Evolutionary conservation across 352 stramenopile species (phyloP).

Genomic region (Globisporangium sylvaticum): DNA sequence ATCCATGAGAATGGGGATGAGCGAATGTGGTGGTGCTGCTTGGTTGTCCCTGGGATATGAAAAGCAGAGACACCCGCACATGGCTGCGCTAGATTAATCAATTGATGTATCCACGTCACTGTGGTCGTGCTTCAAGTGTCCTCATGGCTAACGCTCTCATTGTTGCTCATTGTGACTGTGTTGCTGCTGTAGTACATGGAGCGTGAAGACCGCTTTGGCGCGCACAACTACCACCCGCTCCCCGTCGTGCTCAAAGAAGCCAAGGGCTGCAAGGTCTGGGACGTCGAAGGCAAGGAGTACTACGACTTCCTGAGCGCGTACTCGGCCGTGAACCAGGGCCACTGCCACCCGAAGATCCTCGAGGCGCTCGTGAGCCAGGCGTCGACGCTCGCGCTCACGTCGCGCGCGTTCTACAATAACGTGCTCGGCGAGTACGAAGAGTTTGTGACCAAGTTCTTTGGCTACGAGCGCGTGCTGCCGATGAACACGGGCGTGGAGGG

Average conservation of each 20-base stretch:
- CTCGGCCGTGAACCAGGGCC: constrained; percentile 92
- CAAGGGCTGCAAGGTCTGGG: constrained; percentile 93
- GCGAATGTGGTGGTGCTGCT: not conserved
- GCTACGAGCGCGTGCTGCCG: constrained; percentile 95
- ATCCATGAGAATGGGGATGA: not conserved
- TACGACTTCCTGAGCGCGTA: constrained; percentile 97
- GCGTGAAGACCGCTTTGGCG: constrained; percentile 91
- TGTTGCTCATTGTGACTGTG: not conserved
- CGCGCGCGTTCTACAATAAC: constrained; percentile 98
- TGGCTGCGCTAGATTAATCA: not conserved
- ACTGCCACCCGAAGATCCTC: constrained; percentile 98
- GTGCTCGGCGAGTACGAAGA: constrained; percentile 96
- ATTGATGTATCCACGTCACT: not conserved
- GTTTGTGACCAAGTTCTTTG: constrained; percentile 96
- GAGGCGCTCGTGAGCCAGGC: constrained; percentile 92
- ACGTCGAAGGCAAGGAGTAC: constrained; percentile 96
- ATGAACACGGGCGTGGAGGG: constrained; percentile 99
- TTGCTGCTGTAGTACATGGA: constrained; percentile 57
- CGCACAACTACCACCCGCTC: constrained; percentile 98
- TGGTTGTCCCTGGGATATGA: not conserved
- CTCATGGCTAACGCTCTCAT: not conserved
- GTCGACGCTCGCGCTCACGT: constrained; percentile 94
- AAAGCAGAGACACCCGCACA: not conserved
- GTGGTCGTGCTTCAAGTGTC: not conserved
- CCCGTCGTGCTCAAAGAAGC: constrained; percentile 94